phyloP scores from a whole-genome alignment of 768 basidiomycete genomes.

The Cystobasidiopsis lactophilus region DNA sequence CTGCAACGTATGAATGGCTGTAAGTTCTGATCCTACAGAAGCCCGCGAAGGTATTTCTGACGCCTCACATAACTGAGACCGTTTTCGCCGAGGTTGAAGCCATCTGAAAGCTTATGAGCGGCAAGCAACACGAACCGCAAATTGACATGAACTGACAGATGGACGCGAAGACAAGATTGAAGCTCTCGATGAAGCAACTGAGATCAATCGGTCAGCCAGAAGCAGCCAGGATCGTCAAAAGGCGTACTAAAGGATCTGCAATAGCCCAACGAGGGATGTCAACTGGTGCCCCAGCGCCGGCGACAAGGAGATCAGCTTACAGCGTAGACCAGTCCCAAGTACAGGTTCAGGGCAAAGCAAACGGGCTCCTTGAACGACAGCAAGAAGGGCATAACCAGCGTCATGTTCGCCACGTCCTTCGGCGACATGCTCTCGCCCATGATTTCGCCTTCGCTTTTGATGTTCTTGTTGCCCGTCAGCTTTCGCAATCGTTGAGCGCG shows the following conservation, averaged over 20 bases:
- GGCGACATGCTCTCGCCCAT: constrained; percentile 2
- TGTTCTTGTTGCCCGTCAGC: constrained; percentile 22
- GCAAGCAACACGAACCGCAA: neutral
- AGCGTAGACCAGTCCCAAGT: neutral
- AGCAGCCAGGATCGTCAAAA: constrained; percentile 10
- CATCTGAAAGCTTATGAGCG: neutral
- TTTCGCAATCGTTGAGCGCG: constrained; percentile 24
- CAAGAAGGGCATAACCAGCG: constrained; percentile 5
- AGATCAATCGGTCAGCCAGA: constrained; percentile 1
- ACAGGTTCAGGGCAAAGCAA: neutral
- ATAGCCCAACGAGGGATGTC: neutral
- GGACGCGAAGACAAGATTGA: neutral
- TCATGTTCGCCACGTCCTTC: constrained; percentile 7
- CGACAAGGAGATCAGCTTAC: constrained; percentile 3
- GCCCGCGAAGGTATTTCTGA: neutral
- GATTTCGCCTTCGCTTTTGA: constrained; percentile 11
- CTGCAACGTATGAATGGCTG: neutral
- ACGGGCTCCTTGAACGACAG: constrained; percentile 6
- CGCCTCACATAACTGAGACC: constrained; percentile 1
- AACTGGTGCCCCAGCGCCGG: neutral
- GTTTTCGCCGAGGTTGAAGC: constrained; percentile 12
- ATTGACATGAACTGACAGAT: neutral
- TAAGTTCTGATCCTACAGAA: neutral
- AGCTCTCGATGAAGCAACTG: neutral
- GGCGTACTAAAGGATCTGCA: neutral